These are phyloP conservation scores for Fusarium sp. DNA, from an alignment of 2,329 filamentous ascomycete genomes.

Conservation along the genomic window DNA sequence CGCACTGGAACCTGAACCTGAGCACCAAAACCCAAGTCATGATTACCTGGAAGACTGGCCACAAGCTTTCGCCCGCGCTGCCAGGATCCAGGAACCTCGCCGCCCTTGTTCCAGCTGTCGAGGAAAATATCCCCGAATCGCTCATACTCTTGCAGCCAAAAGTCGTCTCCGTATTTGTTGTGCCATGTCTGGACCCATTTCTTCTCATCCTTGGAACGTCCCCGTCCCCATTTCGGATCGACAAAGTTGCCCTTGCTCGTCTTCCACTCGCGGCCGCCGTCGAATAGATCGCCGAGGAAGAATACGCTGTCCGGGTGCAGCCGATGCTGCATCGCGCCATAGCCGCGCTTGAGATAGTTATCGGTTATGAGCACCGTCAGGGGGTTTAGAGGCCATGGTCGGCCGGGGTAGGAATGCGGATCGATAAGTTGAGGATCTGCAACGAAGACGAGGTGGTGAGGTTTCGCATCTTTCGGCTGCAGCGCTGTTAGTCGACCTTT, in stretches of 20 bases:
- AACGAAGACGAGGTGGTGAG: conserved; percentile 86
- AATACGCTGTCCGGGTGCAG: conserved; percentile 89
- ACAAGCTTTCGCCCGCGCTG: conserved; percentile 82
- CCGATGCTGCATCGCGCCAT: conserved; percentile 78
- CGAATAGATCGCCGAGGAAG: conserved; percentile 94
- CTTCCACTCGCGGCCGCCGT: conserved; percentile 95
- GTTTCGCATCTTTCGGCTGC: conserved; percentile 80
- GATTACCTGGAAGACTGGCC: conserved; percentile 90
- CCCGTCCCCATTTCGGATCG: conserved; percentile 69
- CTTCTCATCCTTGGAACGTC: conserved; percentile 64
- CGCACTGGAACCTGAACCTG: conserved; percentile 85
- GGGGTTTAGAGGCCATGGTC: conserved; percentile 70
- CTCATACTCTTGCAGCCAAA: conserved; percentile 88
- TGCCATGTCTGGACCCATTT: conserved; percentile 74
- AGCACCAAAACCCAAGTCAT: conserved; percentile 91
- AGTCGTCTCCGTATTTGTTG: conserved; percentile 80
- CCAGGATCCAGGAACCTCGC: conserved; percentile 65
- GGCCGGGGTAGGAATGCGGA: conserved; percentile 92
- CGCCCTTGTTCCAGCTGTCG: conserved; percentile 71
- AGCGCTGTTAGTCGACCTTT: conserved; percentile 28
- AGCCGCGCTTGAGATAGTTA: conserved; percentile 87
- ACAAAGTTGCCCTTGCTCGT: conserved; percentile 71
- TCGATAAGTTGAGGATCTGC: conserved; percentile 94
- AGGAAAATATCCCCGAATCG: conserved; percentile 91
- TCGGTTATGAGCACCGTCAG: conserved; percentile 77